A percentile compares a stretch with the other conserved stretches of the same genome.
These are phyloP conservation scores for Fusarium nanum DNA, from an alignment of 2,329 filamentous ascomycete species.

Conservation along the genomic window DNA sequence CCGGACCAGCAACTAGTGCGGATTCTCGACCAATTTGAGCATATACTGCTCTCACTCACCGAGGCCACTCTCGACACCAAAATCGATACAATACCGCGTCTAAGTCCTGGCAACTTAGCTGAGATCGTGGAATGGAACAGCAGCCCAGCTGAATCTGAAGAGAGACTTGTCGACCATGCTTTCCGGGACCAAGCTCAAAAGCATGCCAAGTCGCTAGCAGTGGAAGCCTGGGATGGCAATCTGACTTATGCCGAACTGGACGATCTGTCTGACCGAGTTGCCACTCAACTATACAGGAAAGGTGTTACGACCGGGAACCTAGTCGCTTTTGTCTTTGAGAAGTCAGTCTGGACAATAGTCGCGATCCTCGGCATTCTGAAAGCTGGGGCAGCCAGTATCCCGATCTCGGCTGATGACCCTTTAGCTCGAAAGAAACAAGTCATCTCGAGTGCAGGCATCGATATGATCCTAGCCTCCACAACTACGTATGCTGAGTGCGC, in stretches of 20 bases:
- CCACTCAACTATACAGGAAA: not conserved
- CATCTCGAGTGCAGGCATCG: not conserved
- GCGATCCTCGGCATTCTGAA: not conserved
- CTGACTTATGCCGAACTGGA: not conserved
- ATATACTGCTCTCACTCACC: not conserved
- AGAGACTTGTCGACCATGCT: not conserved
- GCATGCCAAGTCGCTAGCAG: not conserved
- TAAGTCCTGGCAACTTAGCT: not conserved
- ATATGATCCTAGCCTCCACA: not conserved
- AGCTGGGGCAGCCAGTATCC: not conserved
- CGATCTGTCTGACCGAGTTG: not conserved
- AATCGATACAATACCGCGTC: not conserved
- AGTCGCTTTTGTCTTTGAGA: not conserved
- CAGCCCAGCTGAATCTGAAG: not conserved
- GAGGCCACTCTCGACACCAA: not conserved
- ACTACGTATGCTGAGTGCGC: not conserved
- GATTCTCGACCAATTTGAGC: not conserved
- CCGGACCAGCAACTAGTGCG: not conserved
- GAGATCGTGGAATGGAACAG: not conserved
- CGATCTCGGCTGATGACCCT: not conserved
- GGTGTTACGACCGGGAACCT: not conserved
- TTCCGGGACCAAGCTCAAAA: not conserved
- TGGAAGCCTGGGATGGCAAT: not conserved
- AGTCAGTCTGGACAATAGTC: not conserved
- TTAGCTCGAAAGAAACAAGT: not conserved